Evolutionary conservation across 495 filamentous ascomycete species (phyloP), one percentile per base, ranked within the genome.

Genomic region (Neurospora sp.): DNA sequence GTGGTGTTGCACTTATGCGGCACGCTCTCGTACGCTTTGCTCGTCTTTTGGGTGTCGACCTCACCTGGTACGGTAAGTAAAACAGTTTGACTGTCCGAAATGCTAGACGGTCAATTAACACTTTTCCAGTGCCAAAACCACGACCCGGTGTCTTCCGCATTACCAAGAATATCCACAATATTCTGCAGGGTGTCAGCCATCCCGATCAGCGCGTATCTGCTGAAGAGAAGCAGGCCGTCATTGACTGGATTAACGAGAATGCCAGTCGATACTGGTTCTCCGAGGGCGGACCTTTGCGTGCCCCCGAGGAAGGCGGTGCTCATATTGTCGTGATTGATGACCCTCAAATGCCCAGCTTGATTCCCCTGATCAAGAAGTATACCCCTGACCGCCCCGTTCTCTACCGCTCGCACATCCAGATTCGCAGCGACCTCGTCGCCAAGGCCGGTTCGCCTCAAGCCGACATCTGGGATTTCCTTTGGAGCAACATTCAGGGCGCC

Each of bases 161-260:
- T 73, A 97, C 93, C 72, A 97, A 97, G 82, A 94, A 90, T 69
- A 92, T 94, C 76, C 93, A 97, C 86, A 97, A 97, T 79, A 96
- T 96, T 77, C 89, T 97, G 4, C 93, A 97, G 84, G 93, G 93
- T 24, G 92, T 95, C 34, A 88, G 89, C 39, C 82, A 85, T 36
- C 88, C 89, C 0, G 84, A 86, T 2, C 87, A 92, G 71, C 87
- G 89, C 11, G 84, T 96, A 21, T 87, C 83, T 5, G 74, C 81
- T 10, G 86, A 91, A 7, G 88, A 93, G 71, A 88, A 89, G 75
- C 80, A 84, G 38, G 79, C 84, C 11, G 85, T 96, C 39, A 84
- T 83, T 10, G 89, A 91, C 21, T 97, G 94, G 93, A 90, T 93
- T 72, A 82, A 85, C n/a, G 88, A 91, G 24, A 96, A 95, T 78